phyloP scores from a whole-genome alignment of 345 rosid genomes.

The Euphorbia pulcherrima region DNA sequence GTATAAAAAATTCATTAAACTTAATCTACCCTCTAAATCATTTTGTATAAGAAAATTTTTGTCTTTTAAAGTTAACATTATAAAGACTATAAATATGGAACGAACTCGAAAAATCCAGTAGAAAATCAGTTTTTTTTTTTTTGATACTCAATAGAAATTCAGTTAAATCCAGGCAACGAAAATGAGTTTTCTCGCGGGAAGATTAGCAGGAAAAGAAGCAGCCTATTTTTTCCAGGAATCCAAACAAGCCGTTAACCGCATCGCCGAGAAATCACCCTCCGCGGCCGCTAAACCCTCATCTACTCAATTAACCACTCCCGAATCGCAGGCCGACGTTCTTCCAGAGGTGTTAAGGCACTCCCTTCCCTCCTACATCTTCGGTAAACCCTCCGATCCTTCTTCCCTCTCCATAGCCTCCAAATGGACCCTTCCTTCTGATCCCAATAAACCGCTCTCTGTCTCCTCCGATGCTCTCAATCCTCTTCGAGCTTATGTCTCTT shows the following conservation, averaged over 20 bases:
- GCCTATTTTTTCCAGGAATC: slow-evolving; percentile 85
- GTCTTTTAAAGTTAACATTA: too few species aligned
- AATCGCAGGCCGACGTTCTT: slow-evolving; percentile 62
- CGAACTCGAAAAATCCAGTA: too few species aligned
- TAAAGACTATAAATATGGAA: too few species aligned
- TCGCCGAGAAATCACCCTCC: slow-evolving; percentile 56
- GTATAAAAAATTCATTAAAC: too few species aligned
- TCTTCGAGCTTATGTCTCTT: slow-evolving; percentile 74
- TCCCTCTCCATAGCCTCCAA: slow-evolving; percentile 66
- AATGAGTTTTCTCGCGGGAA: slow-evolving; percentile 88
- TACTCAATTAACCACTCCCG: slow-evolving; percentile 5
- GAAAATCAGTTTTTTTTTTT: too few species aligned
- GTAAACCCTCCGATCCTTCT: slow-evolving; percentile 47
- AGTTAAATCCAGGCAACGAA: background rate
- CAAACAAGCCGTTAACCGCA: slow-evolving; percentile 76
- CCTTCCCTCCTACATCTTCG: slow-evolving; percentile 58
- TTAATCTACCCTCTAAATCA: too few species aligned
- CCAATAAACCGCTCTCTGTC: slow-evolving; percentile 22
- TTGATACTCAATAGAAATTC: too few species aligned
- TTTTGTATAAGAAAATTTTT: too few species aligned
- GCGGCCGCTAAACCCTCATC: slow-evolving; percentile 27
- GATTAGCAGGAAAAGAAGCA: slow-evolving; percentile 85
- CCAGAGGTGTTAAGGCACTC: slow-evolving; percentile 85
- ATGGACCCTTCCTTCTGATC: slow-evolving; percentile 56
- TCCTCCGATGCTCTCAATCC: slow-evolving; percentile 71